phyloP scores from a whole-genome alignment of 179 eudicot genomes.

The Beta corolliflora region DNA sequence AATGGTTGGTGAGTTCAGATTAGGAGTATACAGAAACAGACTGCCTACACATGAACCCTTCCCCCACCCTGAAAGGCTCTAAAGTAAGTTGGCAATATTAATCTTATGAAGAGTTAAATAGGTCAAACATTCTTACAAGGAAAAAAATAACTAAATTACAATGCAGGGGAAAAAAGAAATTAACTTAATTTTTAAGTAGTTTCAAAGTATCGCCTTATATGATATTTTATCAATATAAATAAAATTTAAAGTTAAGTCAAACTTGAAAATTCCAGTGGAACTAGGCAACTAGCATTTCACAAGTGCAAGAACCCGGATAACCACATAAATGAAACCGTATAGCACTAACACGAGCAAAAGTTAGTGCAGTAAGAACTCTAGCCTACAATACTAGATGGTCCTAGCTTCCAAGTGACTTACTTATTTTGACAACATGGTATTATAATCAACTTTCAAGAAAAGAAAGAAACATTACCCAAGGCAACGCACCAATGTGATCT shows the following conservation, averaged over 20 bases:
- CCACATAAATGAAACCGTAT: background rate
- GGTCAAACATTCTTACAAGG: too few relatives aligned
- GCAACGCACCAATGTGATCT: conserved; percentile 99
- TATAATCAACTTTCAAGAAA: conserved; percentile 20
- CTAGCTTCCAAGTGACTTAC: background rate
- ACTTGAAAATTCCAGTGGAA: background rate
- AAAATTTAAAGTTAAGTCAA: background rate
- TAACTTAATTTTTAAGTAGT: background rate
- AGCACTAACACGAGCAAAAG: conserved; percentile 3
- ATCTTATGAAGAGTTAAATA: too few relatives aligned
- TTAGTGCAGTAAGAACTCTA: background rate
- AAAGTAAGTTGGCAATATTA: too few relatives aligned
- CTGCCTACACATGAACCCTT: too few relatives aligned
- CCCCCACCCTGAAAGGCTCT: too few relatives aligned
- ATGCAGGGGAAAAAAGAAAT: background rate
- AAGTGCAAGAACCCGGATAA: background rate
- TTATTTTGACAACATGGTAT: background rate
- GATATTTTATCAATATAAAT: background rate
- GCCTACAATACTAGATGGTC: background rate
- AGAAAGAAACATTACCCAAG: conserved; percentile 92
- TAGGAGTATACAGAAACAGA: too few relatives aligned
- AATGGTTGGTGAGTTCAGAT: too few relatives aligned
- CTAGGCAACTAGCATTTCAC: conserved; percentile 15
- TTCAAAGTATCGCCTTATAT: background rate
- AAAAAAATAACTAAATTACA: too few relatives aligned